Evolutionary conservation across 1,139 yeast species (phyloP).

Genomic region (Kodamaea ohmeri): DNA sequence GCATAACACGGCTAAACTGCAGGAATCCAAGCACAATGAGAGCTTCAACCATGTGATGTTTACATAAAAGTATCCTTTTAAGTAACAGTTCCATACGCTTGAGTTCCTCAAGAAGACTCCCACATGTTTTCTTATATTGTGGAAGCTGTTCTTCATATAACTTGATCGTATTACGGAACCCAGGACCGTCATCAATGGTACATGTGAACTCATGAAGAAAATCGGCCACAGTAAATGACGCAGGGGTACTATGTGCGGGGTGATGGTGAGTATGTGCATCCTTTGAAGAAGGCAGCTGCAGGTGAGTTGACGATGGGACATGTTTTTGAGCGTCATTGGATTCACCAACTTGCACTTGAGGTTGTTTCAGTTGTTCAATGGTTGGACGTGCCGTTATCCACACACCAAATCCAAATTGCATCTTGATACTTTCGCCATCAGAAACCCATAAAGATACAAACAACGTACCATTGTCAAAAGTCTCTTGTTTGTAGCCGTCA

Average conservation of each 20-base stretch:
- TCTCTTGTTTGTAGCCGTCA: constrained; percentile 23
- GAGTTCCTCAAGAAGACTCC: constrained; percentile 34
- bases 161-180: constrained; percentile 57
- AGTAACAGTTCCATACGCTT: constrained; percentile 26
- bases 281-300: neutral
- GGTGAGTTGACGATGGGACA: neutral
- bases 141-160: constrained; percentile 55
- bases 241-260: no score
- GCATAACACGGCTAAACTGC: constrained; percentile 15
- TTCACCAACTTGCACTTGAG: no score
- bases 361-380: no score
- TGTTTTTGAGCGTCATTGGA: no score
- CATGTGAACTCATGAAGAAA: constrained; percentile 25
- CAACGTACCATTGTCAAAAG: neutral
- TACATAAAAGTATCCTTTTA: constrained; percentile 21
- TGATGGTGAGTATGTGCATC: no score
- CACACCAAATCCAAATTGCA: neutral
- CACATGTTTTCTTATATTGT: constrained; percentile 41
- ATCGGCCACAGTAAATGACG: constrained; percentile 7
- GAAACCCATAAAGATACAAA: constrained; percentile 2
- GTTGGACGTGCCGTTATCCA: neutral
- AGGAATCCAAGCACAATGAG: constrained; percentile 21
- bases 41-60: constrained; percentile 25
- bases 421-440: neutral
- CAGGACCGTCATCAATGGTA: constrained; percentile 68